phyloP scores from a whole-genome alignment of 371 early-diverging fungal species.

The Mortierella sp. region DNA sequence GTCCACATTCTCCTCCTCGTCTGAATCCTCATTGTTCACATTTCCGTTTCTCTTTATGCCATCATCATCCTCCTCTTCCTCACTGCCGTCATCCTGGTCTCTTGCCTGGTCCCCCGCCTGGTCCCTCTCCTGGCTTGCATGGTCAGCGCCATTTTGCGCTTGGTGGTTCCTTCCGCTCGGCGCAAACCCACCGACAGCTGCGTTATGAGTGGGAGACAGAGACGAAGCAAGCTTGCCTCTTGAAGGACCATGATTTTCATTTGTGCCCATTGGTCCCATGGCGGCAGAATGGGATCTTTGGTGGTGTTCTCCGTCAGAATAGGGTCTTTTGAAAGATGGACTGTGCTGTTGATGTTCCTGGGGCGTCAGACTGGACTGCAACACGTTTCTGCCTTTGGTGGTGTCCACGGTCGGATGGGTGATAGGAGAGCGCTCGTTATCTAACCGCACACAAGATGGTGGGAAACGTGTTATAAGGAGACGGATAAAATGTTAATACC shows the following conservation, averaged over 20 bases:
- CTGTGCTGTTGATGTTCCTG: not conserved
- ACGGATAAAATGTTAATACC: no score
- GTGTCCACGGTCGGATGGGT: not conserved
- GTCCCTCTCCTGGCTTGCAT: not conserved
- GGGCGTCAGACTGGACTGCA: not conserved
- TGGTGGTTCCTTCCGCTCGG: not conserved
- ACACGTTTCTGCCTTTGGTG: not conserved
- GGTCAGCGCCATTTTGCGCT: not conserved
- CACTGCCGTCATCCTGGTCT: not conserved
- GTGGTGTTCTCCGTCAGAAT: conserved; percentile 5
- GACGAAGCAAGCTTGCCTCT: not conserved
- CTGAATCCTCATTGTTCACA: not conserved
- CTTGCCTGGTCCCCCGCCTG: conserved; percentile 4
- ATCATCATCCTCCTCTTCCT: not conserved
- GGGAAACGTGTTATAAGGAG: no score
- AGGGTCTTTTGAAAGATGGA: not conserved
- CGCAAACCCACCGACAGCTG: not conserved
- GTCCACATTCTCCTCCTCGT: conserved; percentile 40
- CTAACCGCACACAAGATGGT: not conserved
- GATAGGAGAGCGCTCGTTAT: not conserved
- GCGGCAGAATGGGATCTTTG: conserved; percentile 15
- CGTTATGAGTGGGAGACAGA: not conserved
- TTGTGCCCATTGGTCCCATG: conserved; percentile 25
- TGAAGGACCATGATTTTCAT: conserved; percentile 16
- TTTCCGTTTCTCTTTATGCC: not conserved